Evolutionary conservation across 2,329 filamentous ascomycete species (phyloP).

Genomic region (Rugonectria rugulosa): DNA sequence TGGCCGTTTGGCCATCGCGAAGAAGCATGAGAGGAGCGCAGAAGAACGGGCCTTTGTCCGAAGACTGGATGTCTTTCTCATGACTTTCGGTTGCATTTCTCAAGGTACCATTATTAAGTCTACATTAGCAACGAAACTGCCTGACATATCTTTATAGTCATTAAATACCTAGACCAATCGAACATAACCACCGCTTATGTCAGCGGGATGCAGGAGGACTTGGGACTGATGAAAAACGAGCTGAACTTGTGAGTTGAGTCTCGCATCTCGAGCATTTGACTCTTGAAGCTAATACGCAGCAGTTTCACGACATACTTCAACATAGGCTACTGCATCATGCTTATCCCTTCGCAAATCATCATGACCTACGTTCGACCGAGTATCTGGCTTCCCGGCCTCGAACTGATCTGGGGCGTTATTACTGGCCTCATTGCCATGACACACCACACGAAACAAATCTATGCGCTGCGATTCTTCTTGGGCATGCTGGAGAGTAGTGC

Average conservation of each 20-base stretch:
- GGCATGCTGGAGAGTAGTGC: constrained; percentile 35
- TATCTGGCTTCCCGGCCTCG: constrained; percentile 29
- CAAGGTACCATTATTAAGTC: no score
- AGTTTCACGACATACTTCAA: constrained; percentile 38
- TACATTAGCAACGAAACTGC: no score
- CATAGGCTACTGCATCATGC: constrained; percentile 34
- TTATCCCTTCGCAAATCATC: constrained; percentile 32
- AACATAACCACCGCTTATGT: constrained; percentile 33
- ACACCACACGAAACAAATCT: constrained; percentile 25
- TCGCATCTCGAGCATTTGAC: no score
- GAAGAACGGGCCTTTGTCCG: constrained; percentile 14
- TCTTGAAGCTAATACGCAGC: no score
- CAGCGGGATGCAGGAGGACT: constrained; percentile 34
- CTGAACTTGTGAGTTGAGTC: no score
- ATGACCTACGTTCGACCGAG: constrained; percentile 34
- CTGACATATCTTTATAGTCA: no score
- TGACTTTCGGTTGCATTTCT: constrained; percentile 18
- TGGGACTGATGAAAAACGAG: constrained; percentile 27
- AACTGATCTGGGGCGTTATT: constrained; percentile 33
- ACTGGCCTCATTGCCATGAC: constrained; percentile 30
- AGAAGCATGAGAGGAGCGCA: constrained; percentile 12
- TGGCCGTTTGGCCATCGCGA: constrained; percentile 11
- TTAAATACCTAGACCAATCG: constrained; percentile 33
- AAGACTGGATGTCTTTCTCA: constrained; percentile 11
- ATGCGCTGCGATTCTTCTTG: constrained; percentile 30